Conservation (phyloP, 345 rosid genomes). For the Melastoma malabathricum region DNA sequence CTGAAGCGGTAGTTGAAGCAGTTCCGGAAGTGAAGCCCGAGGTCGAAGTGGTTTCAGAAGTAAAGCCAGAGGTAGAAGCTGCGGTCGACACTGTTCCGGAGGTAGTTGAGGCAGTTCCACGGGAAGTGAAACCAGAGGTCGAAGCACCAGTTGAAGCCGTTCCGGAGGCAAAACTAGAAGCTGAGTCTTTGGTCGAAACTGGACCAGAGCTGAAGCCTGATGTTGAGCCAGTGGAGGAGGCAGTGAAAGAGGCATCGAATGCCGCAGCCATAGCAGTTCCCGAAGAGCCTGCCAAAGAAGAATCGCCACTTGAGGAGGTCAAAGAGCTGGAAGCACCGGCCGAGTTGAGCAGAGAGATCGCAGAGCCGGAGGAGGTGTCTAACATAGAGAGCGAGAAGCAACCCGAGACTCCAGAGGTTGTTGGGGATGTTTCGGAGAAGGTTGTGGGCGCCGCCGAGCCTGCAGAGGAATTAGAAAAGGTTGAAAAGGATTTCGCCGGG, state of each 20-base stretch:
- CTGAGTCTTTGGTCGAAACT: neutral
- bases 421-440: constrained; percentile 2
- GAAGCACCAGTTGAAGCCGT: constrained; percentile 3
- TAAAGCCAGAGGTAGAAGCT: no score
- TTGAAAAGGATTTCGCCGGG: neutral
- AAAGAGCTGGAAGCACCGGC: neutral
- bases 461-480: neutral
- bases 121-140: no score
- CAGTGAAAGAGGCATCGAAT: constrained; percentile 3
- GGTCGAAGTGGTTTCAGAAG: no score
- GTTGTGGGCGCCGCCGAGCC: neutral
- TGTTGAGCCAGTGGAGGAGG: constrained; percentile 1
- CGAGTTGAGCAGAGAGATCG: neutral
- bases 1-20: no score
- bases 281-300: constrained; percentile 2
- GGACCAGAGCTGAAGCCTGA: no score
- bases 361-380: constrained; percentile 1
- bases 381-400: constrained; percentile 3
- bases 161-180: constrained; percentile 1
- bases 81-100: no score
- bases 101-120: no score
- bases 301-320: constrained; percentile 1
- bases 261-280: neutral
- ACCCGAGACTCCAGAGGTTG: constrained; percentile 1
- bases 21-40: no score